A percentile compares a stretch with the other conserved stretches of the same genome.
These are phyloP conservation scores for Macaranga tanarius DNA, from an alignment of 441 rosid genomes.

Conservation along the genomic window DNA sequence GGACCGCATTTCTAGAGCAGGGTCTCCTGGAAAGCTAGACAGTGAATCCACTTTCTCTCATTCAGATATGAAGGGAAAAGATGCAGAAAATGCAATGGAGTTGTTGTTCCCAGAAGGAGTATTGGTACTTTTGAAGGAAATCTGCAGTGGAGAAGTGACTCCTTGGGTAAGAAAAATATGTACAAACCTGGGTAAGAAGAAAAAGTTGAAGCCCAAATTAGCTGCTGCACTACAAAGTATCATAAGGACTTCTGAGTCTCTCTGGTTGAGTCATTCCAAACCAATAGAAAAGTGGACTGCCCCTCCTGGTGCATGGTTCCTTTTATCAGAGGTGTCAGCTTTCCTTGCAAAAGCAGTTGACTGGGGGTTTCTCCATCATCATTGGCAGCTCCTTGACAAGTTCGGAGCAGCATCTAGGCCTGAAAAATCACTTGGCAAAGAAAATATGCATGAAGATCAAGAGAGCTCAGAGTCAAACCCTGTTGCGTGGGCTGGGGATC, in stretches of 20 bases:
- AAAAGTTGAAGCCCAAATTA: conserved; percentile 61
- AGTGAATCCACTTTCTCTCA: conserved; percentile 25
- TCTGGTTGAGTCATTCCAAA: conserved; percentile 69
- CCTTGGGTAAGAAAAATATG: conserved; percentile 95
- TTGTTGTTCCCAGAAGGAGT: conserved; percentile 56
- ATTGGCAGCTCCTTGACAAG: conserved; percentile 85
- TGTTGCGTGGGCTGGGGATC: conserved; percentile 87
- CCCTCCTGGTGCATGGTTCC: conserved; percentile 93
- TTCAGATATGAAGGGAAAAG: conserved; percentile 32
- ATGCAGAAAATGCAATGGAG: conserved; percentile 46
- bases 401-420: conserved; percentile 40
- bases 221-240: conserved; percentile 69
- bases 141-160: conserved; percentile 69
- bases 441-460: conserved; percentile 38
- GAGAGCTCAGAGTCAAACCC: conserved; percentile 47
- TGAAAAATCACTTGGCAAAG: conserved; percentile 33
- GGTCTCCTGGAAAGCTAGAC: conserved; percentile 31
- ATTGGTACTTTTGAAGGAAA: conserved; percentile 62
- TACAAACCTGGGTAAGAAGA: conserved; percentile 77
- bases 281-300: conserved; percentile 91
- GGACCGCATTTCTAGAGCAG: conserved; percentile 65
- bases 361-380: conserved; percentile 94
- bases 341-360: conserved; percentile 73
- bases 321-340: conserved; percentile 86
- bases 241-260: conserved; percentile 74